Conservation (phyloP, 2,329 filamentous ascomycete genomes). For the Diaporthe sp. region DNA sequence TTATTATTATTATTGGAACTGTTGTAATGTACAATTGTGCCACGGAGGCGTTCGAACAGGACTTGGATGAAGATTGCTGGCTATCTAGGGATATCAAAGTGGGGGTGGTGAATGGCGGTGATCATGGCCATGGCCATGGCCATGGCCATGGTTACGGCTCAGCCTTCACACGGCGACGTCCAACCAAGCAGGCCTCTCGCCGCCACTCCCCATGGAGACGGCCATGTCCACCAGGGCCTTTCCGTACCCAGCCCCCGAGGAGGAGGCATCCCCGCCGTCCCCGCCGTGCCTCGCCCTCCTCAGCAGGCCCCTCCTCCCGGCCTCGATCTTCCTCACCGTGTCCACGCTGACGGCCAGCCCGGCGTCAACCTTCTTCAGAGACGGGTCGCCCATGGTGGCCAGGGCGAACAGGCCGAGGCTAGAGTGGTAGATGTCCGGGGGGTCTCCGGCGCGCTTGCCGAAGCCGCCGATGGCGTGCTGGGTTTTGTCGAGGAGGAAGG, state of each 20-base stretch:
- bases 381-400: constrained; percentile 78
- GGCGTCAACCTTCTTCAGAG: constrained; percentile 80
- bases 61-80: background rate
- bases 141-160: background rate
- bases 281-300: constrained; percentile 34
- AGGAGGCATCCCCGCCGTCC: too few species aligned
- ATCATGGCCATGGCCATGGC: background rate
- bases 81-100: background rate
- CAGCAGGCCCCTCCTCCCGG: constrained; percentile 58
- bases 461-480: constrained; percentile 90
- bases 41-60: background rate
- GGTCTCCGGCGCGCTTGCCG: constrained; percentile 77
- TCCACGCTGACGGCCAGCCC: constrained; percentile 81
- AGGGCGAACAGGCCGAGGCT: constrained; percentile 89
- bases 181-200: constrained; percentile 36
- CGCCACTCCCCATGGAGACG: constrained; percentile 13
- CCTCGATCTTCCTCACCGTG: constrained; percentile 64
- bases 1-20: background rate
- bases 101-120: background rate
- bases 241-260: background rate
- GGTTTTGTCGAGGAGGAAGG: constrained; percentile 86
- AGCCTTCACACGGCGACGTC: constrained; percentile 8
- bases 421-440: constrained; percentile 87
- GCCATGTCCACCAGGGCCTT: constrained; percentile 38
- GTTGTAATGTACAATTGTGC: background rate